These are phyloP conservation scores for Venturiaceae sp. DNA, from an alignment of 2,329 filamentous ascomycete genomes.

Conservation along the genomic window DNA sequence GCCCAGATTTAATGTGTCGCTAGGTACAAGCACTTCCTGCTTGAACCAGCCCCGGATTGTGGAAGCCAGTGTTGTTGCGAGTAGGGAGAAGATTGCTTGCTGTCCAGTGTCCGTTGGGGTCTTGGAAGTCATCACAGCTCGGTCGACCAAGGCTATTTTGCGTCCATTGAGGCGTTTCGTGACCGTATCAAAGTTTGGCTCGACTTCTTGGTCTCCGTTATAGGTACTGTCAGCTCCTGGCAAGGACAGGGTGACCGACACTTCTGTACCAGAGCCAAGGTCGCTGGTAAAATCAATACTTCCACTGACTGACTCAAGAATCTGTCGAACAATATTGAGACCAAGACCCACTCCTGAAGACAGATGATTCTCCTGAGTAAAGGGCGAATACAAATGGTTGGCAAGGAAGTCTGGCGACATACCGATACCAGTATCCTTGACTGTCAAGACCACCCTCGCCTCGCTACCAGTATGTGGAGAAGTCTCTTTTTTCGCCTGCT, in stretches of 20 bases:
- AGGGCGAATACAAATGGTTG: constrained; percentile 26
- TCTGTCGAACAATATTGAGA: constrained; percentile 28
- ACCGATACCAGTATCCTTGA: constrained; percentile 28
- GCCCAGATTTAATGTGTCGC: neutral
- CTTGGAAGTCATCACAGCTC: neutral
- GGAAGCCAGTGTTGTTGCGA: neutral
- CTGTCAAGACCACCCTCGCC: constrained; percentile 21
- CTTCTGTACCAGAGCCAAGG: constrained; percentile 25
- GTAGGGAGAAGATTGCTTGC: neutral
- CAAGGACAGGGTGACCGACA: constrained; percentile 18
- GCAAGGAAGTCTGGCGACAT: constrained; percentile 29
- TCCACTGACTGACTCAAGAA: constrained; percentile 25
- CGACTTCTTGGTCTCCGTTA: neutral
- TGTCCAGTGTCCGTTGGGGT: neutral
- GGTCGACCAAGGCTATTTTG: neutral
- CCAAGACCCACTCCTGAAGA: constrained; percentile 28
- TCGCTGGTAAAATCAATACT: constrained; percentile 26
- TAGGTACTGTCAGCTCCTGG: neutral
- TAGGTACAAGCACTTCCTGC: neutral
- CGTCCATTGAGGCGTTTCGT: neutral
- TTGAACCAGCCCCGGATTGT: neutral
- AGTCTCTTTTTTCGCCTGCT: constrained; percentile 11
- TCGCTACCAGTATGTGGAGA: neutral
- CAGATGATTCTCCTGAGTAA: constrained; percentile 28
- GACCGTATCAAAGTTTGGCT: neutral